Base-by-base conservation (phyloP, 129 eudicot species). In the Pulicaria dysenterica region DNA sequence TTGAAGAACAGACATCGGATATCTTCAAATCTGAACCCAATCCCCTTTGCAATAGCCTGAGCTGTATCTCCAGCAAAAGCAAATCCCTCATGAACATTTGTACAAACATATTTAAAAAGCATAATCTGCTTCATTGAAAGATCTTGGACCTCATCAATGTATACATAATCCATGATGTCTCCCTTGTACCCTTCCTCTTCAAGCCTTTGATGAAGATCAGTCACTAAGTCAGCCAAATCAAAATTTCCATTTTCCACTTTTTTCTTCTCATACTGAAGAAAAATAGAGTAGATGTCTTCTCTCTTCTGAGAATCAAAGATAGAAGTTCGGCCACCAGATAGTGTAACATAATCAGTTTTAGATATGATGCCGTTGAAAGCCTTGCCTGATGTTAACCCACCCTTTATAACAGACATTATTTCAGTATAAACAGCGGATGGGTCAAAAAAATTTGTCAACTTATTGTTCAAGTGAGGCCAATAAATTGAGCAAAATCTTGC, bases 141-240 rank as follows among this genome's bases (percentile, higher is more conserved):
- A 55, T 91, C 97, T 73, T 91, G 97, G 6, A 91, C 96, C 80
- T 91, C 97, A 65, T 91, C 97, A 67, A 91, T 75, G 68, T 80
- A 91, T 5, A 88, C 96, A 73, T 84, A 86, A 58, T 91, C 91
- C 85, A 91, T 83, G 9, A 39, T 38, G 31, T 84, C 93, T 3
- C 96, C 93, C 11, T 47, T 60, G 43, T 82, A 82, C 31, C 69
- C 79, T 53, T 61, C 80, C 5, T 72, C 45, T 57, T 71, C 79
- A 3, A 91, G 84, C 14, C 97, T 76, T 15, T 43, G 69, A 79
- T 91, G 93, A 64, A 91, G 88, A 79, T 91, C 93, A 59, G 68
- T 86, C 56, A 91, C 97, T 56, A 91, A 79, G 74, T 91, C 93
- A 14, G 91, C 83, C 69, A 91, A 57, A 79, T 91, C 97, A 86